These are phyloP conservation scores for Zanthoxylum bungeanum DNA, from an alignment of 345 rosid genomes.

Conservation along the genomic window DNA sequence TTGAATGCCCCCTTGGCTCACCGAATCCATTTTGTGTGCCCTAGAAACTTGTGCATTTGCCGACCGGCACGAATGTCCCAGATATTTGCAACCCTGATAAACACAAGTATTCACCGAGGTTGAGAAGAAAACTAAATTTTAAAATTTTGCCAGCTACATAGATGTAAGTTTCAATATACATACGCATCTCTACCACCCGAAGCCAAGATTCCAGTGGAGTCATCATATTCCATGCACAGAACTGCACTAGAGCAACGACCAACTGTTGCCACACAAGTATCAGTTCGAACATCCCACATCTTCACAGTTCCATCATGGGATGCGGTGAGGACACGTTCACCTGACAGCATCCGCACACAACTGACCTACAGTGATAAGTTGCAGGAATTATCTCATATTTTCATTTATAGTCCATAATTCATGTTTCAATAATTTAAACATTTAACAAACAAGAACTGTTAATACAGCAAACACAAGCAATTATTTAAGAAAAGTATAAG, in stretches of 20 bases:
- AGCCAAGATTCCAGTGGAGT: slow-evolving; percentile 90
- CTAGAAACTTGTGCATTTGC: slow-evolving; percentile 95
- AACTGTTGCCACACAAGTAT: slow-evolving; percentile 96
- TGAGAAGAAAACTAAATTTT: neutral
- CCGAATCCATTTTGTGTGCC: slow-evolving; percentile 98
- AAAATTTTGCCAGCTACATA: neutral
- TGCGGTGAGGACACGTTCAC: slow-evolving; percentile 93
- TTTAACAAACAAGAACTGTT: neutral
- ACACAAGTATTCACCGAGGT: slow-evolving; percentile 22
- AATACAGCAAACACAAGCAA: neutral
- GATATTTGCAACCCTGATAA: slow-evolving; percentile 79
- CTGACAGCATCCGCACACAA: slow-evolving; percentile 90
- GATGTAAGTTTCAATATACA: slow-evolving; percentile 21
- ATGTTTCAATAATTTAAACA: neutral
- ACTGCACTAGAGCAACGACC: slow-evolving; percentile 95
- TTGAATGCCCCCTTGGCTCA: slow-evolving; percentile 33
- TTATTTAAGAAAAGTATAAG: neutral
- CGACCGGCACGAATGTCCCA: slow-evolving; percentile 98
- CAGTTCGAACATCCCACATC: slow-evolving; percentile 99
- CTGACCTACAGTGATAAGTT: slow-evolving; percentile 54
- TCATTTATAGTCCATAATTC: neutral
- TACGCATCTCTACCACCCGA: slow-evolving; percentile 99
- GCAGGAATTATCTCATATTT: neutral
- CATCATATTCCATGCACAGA: slow-evolving; percentile 94
- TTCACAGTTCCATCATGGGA: slow-evolving; percentile 91